A percentile compares a stretch with the other conserved stretches of the same genome.
Evolutionary conservation across 176 grass and related monocot genomes (phyloP).

Genomic region (Lolium perenne): DNA sequence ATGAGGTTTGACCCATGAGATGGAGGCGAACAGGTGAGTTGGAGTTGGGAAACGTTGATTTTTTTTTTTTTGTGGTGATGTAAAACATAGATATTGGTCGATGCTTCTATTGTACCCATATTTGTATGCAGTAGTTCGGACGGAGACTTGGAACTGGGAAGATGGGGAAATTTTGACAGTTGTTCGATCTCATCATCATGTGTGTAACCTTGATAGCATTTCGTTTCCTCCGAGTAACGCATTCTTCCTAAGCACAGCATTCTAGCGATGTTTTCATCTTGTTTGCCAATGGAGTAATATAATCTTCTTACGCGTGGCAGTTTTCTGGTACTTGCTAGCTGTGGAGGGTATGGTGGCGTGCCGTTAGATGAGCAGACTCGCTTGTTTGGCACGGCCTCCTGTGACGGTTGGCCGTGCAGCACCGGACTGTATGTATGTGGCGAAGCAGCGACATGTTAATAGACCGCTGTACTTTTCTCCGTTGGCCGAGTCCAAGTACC

Average conservation of each 20-base stretch:
- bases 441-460: too few species aligned
- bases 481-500: neutral
- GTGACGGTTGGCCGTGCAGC: neutral
- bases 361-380: neutral
- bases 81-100: conserved; percentile 32
- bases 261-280: neutral
- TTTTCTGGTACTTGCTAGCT: neutral
- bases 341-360: neutral
- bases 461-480: too few species aligned
- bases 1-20: conserved; percentile 11
- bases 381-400: neutral
- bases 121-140: neutral
- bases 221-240: neutral
- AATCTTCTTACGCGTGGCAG: neutral
- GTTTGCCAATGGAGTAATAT: too few species aligned
- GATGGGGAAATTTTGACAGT: neutral
- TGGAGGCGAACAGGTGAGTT: conserved; percentile 7
- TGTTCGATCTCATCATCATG: neutral
- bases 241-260: neutral
- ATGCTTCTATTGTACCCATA: conserved; percentile 28
- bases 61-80: too few species aligned
- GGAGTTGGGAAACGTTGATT: neutral
- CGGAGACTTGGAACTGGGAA: neutral
- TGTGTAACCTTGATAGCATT: neutral
- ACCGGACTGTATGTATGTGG: neutral